Evolutionary conservation across 2,329 filamentous ascomycete genomes (phyloP).

Genomic region (Xylariomycetidae sp.): DNA sequence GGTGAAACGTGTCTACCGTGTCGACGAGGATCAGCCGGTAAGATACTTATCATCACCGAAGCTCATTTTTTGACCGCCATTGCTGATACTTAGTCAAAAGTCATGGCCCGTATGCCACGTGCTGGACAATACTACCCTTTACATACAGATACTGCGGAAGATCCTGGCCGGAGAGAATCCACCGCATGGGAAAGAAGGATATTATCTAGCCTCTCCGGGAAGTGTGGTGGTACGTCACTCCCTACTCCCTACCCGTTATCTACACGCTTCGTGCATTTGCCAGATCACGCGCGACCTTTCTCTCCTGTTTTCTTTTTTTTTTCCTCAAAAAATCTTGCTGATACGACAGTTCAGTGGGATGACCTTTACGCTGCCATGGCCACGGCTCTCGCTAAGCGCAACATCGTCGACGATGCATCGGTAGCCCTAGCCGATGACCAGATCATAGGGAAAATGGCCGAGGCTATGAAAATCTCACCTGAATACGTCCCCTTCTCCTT

Average conservation of each 20-base stretch:
- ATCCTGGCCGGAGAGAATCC: constrained; percentile 36
- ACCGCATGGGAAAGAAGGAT: constrained; percentile 39
- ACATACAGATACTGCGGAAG: constrained; percentile 37
- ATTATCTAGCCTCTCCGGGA: constrained; percentile 46
- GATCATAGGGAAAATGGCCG: constrained; percentile 35
- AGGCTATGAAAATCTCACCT: constrained; percentile 29
- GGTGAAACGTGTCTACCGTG: constrained; percentile 34
- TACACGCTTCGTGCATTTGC: too few species aligned
- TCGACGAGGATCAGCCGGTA: constrained; percentile 34
- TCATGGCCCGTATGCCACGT: constrained; percentile 51
- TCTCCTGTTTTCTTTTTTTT: too few species aligned
- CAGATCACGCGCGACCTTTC: constrained; percentile 1
- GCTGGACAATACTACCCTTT: constrained; percentile 40
- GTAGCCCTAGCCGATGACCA: constrained; percentile 32
- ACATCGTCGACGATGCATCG: constrained; percentile 31
- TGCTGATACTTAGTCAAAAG: too few species aligned
- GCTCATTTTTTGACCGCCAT: too few species aligned
- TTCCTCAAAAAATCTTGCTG: too few species aligned
- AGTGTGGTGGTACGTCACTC: constrained; percentile 28
- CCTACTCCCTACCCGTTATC: too few species aligned
- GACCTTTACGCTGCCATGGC: constrained; percentile 45
- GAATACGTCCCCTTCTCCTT: constrained; percentile 35
- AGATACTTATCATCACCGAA: constrained; percentile 8
- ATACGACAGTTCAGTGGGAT: constrained; percentile 43
- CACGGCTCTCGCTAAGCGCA: constrained; percentile 32